phyloP scores from a whole-genome alignment of 2,329 filamentous ascomycete species.

The Huntiella abstrusa region DNA sequence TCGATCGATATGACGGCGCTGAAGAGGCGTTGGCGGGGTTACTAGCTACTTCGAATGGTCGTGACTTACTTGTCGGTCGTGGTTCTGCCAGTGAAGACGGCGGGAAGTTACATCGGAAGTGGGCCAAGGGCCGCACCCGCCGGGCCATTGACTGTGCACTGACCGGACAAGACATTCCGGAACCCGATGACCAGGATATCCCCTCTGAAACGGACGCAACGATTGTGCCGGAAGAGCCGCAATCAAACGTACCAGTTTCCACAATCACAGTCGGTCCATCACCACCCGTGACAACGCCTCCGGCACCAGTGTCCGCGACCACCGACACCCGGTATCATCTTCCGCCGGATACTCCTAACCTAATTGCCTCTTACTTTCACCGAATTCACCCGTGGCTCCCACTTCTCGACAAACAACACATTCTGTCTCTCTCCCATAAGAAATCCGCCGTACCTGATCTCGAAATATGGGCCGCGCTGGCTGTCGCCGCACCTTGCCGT shows the following conservation, averaged over 20 bases:
- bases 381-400: conserved; percentile 65
- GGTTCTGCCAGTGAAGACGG: conserved; percentile 24
- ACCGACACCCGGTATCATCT: conserved; percentile 18
- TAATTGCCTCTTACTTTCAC: conserved; percentile 55
- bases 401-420: conserved; percentile 46
- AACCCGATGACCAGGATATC: conserved; percentile 18
- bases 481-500: conserved; percentile 37
- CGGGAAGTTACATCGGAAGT: conserved; percentile 40
- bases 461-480: conserved; percentile 40
- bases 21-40: conserved; percentile 38
- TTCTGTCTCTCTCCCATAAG: conserved; percentile 29
- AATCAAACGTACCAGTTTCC: neutral
- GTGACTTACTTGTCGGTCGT: conserved; percentile 31
- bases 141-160: conserved; percentile 44
- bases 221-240: too few relatives aligned
- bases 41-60: conserved; percentile 26
- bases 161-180: conserved; percentile 24
- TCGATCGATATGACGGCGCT: conserved; percentile 39
- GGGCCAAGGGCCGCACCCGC: conserved; percentile 43
- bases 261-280: neutral
- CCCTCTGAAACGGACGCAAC: conserved; percentile 14
- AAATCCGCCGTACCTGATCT: conserved; percentile 29
- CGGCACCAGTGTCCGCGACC: neutral
- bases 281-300: neutral
- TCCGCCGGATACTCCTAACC: conserved; percentile 34